Evolutionary conservation across 192 early-diverging fungal species (phyloP), one percentile per base, ranked within the genome.

Genomic region (Physocladia obscura): DNA sequence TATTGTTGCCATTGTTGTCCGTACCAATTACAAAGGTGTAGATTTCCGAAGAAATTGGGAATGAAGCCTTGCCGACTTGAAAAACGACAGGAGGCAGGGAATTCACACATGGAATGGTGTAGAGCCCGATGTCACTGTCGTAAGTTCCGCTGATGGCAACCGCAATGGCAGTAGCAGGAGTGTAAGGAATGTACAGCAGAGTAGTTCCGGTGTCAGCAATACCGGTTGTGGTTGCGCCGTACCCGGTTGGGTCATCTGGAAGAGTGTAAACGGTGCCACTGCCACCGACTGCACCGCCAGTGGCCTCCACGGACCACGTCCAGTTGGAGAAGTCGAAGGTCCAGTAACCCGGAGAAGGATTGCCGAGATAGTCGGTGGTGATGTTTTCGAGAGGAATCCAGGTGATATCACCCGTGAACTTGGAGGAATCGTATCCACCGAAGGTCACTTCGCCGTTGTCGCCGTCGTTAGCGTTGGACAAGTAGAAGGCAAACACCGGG

Each of bases 371-470:
- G n/a, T n/a, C n/a, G n/a, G n/a, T n/a, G n/a, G 24, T 6, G n/a
- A 6, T 54, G 22, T 54, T 5, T 5, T 22, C 8, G 31, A 59
- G 57, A 13, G 57, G 57, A 51, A 67, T 34, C 67, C 84, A 86
- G 22, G 40, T 76, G 37, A 86, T 52, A 5, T 69, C 24, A 15
- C 86, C 86, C 21, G 76, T 56, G 59, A 73, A 82, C 50, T 83
- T 82, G 19, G 58, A 36, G 0, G 36, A 4, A 57, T 86, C 84
- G 47, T 81, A 64, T 24, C 84, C 84, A 30, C 81, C 82, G 71
- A 88, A 76, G 26, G 73, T 76, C 19, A 88, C 74, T 58, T 81
- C 77, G 1, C 84, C 86, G 32, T 69, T 58, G 47, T 80, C 67
- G 30, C 59, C 67, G 57, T 77, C 73, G 21, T 32, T 35, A 49